Evolutionary conservation across 768 basidiomycete genomes (phyloP).

Genomic region (Phylloporus arenicola): DNA sequence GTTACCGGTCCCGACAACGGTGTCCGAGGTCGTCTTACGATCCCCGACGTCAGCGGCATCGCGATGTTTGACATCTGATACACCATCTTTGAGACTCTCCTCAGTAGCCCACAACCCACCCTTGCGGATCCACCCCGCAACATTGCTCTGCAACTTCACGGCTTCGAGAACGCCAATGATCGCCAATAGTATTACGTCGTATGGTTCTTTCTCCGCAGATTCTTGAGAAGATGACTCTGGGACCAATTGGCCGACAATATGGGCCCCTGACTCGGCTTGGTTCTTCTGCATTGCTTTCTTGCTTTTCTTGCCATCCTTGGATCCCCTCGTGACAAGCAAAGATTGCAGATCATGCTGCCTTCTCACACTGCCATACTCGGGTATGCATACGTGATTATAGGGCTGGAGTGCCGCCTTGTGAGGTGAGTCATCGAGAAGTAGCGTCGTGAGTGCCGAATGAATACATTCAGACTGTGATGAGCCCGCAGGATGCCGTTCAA

Average conservation of each 20-base stretch:
- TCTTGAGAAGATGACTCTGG: background rate
- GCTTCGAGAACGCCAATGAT: conserved; percentile 63
- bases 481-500: background rate
- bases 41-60: background rate
- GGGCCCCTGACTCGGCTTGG: background rate
- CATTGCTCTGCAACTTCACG: conserved; percentile 53
- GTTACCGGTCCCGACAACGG: conserved; percentile 9
- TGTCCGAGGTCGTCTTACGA: background rate
- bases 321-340: conserved; percentile 17
- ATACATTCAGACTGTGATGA: conserved; percentile 2
- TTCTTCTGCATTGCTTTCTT: conserved; percentile 6
- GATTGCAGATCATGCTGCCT: conserved; percentile 36
- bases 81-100: conserved; percentile 3
- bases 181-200: conserved; percentile 54
- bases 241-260: background rate
- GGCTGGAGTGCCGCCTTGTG: conserved; percentile 64
- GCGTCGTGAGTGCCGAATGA: conserved; percentile 44
- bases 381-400: conserved; percentile 75
- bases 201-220: conserved; percentile 17
- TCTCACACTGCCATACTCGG: conserved; percentile 51
- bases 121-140: conserved; percentile 60
- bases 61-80: background rate
- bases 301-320: conserved; percentile 6
- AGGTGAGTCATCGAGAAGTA: conserved; percentile 50
- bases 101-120: conserved; percentile 41